These are phyloP conservation scores for Naganishia cerealis DNA, from an alignment of 1,284 basidiomycete genomes.

Conservation along the genomic window DNA sequence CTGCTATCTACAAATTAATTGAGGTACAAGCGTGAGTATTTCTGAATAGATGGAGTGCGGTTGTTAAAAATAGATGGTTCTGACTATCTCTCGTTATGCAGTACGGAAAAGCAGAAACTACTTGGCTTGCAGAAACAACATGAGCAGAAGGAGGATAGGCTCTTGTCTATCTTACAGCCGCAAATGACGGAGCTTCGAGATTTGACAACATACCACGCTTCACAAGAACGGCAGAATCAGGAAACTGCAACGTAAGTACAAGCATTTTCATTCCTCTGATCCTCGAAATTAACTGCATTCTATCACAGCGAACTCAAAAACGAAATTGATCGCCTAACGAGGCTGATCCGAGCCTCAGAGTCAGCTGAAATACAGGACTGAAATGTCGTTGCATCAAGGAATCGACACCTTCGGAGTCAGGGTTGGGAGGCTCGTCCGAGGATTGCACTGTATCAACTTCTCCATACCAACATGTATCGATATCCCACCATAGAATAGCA, in stretches of 20 bases:
- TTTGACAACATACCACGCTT: slow-evolving; percentile 34
- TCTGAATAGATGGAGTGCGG: neutral
- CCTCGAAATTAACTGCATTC: neutral
- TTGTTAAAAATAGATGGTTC: neutral
- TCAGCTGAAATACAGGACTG: neutral
- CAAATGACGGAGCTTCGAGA: slow-evolving; percentile 18
- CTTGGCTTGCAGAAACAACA: slow-evolving; percentile 38
- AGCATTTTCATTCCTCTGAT: neutral
- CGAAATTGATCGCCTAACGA: slow-evolving; percentile 42
- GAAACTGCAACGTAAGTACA: slow-evolving; percentile 42
- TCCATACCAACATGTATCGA: neutral
- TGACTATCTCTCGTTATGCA: slow-evolving; percentile 24
- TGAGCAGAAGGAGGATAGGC: slow-evolving; percentile 32
- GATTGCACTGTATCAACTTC: slow-evolving; percentile 1
- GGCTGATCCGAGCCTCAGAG: slow-evolving; percentile 40
- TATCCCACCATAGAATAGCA: neutral
- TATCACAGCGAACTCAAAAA: slow-evolving; percentile 39
- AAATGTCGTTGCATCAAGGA: neutral
- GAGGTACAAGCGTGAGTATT: slow-evolving; percentile 44
- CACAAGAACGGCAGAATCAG: slow-evolving; percentile 38
- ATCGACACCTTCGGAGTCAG: neutral
- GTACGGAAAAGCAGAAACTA: slow-evolving; percentile 41
- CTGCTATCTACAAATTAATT: slow-evolving; percentile 41
- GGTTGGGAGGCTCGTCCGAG: neutral
- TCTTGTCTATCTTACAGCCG: slow-evolving; percentile 36